Evolutionary conservation across 2,329 filamentous ascomycete genomes (phyloP), one percentile per base, ranked within the genome.

Genomic region (Xylariaceae sp.): DNA sequence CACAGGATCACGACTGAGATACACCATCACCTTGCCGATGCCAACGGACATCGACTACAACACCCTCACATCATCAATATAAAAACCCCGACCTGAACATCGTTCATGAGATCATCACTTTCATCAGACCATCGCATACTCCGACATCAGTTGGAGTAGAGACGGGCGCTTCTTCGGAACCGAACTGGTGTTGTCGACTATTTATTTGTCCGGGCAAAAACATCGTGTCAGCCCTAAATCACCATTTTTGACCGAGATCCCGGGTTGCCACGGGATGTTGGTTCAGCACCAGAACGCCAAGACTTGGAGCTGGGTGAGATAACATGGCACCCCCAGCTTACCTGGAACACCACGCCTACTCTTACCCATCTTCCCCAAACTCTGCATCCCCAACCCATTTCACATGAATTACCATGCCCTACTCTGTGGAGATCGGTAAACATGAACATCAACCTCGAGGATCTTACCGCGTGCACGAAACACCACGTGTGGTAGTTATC

Each of bases 141-240:
- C 8, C 37, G 11, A 42, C 3, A 42, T 3, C 11, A 13, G 37
- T 42, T 13, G 37, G 37, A 42, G 37, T 10, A 42, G 37, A 4
- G 37, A 3, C 11, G 37, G 7, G 37, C 37, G 37, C 37, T 42
- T 42, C 8, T 42, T 42, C 37, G 37, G 37, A 8, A 42, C 37
- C 37, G 37, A 42, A 13, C 37, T 42, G 37, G 37, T 42, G 37
- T 42, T 52, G 11, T 30, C 10, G 5, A 2, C 11, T 17, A 7
- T 23, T 2, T 17, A 7, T 23, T 2, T 18, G 17, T 0, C 17
- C 10, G 7, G 5, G 55, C 47, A 58, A 47, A 56, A 56, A 56
- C 58, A 52, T 51, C 23, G 53, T 45, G n/a, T 63, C 58, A 63
- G 60, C 61, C 55, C 56, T 57, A 58, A 30, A 30, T 30, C 4